Percentiles rank a stretch among this genome's conserved stretches.
These are phyloP conservation scores for Tillandsia leiboldiana DNA, from an alignment of 176 grass and related monocot genomes.

Conservation along the genomic window DNA sequence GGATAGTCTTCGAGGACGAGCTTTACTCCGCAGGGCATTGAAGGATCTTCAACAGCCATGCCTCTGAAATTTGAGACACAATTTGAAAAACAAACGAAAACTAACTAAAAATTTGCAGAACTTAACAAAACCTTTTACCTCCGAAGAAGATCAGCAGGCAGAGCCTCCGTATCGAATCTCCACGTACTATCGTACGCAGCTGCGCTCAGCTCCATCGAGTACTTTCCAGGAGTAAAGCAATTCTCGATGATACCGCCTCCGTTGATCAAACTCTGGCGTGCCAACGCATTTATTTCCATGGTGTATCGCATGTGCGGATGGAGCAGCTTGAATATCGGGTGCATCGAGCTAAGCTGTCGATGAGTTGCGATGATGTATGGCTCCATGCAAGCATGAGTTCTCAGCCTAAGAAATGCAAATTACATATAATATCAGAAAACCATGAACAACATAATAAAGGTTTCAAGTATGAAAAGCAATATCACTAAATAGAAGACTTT, in stretches of 20 bases:
- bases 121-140: conserved; percentile 17
- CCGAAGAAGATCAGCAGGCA: conserved; percentile 53
- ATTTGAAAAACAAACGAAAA: not conserved
- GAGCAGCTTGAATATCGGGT: conserved; percentile 53
- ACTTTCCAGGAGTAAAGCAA: conserved; percentile 32
- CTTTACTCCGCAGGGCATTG: conserved; percentile 22
- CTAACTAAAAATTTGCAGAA: not conserved
- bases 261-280: conserved; percentile 27
- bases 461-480: not conserved
- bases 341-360: conserved; percentile 55
- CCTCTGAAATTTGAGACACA: conserved; percentile 28
- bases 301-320: conserved; percentile 72
- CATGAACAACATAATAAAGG: not conserved
- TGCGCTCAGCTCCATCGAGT: conserved; percentile 45
- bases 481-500: too few species aligned
- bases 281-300: conserved; percentile 65
- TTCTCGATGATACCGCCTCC: conserved; percentile 41
- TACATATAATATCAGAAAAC: not conserved
- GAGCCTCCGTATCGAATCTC: conserved; percentile 74
- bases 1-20: conserved; percentile 65
- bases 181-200: conserved; percentile 33
- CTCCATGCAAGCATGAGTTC: conserved; percentile 63
- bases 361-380: conserved; percentile 74
- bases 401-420: conserved; percentile 30
- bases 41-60: conserved; percentile 40